Base-by-base conservation (phyloP, 1,284 basidiomycete species). In the Tilletia indica region DNA sequence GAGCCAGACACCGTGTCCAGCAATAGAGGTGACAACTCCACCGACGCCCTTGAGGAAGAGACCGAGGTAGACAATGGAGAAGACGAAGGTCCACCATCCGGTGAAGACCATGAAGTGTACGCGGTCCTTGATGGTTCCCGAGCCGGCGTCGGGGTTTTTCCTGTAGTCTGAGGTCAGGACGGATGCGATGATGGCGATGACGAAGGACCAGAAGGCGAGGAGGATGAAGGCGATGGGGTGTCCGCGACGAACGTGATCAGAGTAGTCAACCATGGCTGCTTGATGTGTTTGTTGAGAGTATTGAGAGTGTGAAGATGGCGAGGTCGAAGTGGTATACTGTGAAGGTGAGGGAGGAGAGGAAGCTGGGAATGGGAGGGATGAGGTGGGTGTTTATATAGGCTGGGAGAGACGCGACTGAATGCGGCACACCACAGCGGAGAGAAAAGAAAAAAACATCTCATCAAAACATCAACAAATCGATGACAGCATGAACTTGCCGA, bases 41-140 rank as follows among this genome's bases (percentile, higher is more conserved):
- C 82, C 82, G 34, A 76, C 73, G 66, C 78, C 81, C n/a, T 74
- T 72, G 8, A 84, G 77, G 79, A 84, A 83, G 68, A 82, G 77
- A 68, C 67, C 80, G 61, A 75, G 70, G 73, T 81, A 84, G 68
- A 71, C 42, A n/a, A 76, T 69, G 49, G 74, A 72, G 69, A 82
- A 75, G 61, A 82, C 49, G 77, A 84, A 81, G 54, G 77, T 77
- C 79, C 78, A 83, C 82, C 82, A 84, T 45, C 79, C 79, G 45
- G 74, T 72, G 54, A 84, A 84, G 71, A 82, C 71, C 38, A 79
- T 71, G 75, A 80, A 83, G 42, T 78, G 78, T 45, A 81, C 78
- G 34, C 63, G 70, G 36, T 38, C 49, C 56, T 66, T 75, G 61
- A 79, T 73, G 63, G 68, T 71, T 19, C 71, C 70, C 3, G 77